Conservation (phyloP, 345 rosid genomes). For the Murraya koenigii region DNA sequence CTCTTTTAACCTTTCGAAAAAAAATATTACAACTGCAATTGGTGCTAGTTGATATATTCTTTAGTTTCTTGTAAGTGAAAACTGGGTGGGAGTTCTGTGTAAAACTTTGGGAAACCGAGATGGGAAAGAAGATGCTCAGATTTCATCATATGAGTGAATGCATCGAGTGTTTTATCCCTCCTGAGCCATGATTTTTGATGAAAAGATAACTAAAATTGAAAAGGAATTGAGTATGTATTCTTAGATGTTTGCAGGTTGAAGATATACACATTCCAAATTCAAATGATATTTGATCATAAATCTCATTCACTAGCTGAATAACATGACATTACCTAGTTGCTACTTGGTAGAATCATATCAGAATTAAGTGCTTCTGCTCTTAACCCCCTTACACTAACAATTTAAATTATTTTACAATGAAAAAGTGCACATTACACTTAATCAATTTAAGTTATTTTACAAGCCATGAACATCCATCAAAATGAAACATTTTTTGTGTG, state of each 20-base stretch:
- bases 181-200: neutral
- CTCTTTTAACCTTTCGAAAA: too few species aligned
- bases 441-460: too few species aligned
- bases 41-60: neutral
- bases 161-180: neutral
- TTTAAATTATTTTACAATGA: too few species aligned
- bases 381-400: too few species aligned
- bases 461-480: too few species aligned
- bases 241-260: neutral
- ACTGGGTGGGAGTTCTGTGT: neutral
- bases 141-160: neutral
- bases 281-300: too few species aligned
- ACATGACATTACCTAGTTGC: neutral
- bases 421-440: too few species aligned
- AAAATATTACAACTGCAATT: neutral
- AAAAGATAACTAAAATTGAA: neutral
- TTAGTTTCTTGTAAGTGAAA: neutral
- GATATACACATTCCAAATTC: neutral
- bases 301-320: neutral
- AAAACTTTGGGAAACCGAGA: neutral
- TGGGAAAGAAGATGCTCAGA: neutral
- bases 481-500: too few species aligned
- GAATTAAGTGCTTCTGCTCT: neutral
- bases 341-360: neutral
- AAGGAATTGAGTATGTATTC: neutral